phyloP scores from a whole-genome alignment of 1,139 yeast genomes.

The Candida labiduridarum region DNA sequence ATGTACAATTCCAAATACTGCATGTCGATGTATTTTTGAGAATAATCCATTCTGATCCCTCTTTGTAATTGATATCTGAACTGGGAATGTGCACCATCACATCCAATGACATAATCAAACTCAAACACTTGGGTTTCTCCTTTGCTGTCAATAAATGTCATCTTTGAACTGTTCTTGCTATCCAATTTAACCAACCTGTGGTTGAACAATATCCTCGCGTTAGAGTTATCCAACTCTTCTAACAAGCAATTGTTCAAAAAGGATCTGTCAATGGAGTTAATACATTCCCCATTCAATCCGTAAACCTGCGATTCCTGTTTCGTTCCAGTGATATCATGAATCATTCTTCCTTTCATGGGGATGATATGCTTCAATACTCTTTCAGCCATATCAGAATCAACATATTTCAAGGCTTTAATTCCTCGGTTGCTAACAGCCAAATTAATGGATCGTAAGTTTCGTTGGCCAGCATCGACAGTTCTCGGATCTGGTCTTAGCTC shows the following conservation, averaged over 20 bases:
- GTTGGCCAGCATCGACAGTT: slow-evolving; percentile 21
- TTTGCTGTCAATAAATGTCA: slow-evolving; percentile 16
- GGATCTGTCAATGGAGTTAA: slow-evolving; percentile 82
- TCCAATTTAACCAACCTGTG: slow-evolving; percentile 54
- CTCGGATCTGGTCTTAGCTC: slow-evolving; percentile 56
- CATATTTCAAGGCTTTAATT: slow-evolving; percentile 62
- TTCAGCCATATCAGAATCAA: slow-evolving; percentile 60
- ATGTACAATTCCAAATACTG: slow-evolving; percentile 80
- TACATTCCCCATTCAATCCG: slow-evolving; percentile 83
- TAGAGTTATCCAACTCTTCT: slow-evolving; percentile 55
- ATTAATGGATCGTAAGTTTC: slow-evolving; percentile 70
- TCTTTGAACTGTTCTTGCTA: slow-evolving; percentile 16
- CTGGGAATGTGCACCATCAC: slow-evolving; percentile 85
- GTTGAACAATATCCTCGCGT: slow-evolving; percentile 53
- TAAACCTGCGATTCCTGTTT: slow-evolving; percentile 68
- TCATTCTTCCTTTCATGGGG: slow-evolving; percentile 91
- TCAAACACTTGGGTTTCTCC: slow-evolving; percentile 21
- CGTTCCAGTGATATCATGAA: slow-evolving; percentile 69
- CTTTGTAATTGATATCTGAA: slow-evolving; percentile 73
- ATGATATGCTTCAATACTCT: slow-evolving; percentile 62
- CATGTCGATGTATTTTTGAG: slow-evolving; percentile 82
- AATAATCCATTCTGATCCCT: slow-evolving; percentile 64
- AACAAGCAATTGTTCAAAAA: slow-evolving; percentile 65
- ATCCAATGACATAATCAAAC: slow-evolving; percentile 71
- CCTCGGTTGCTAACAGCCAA: slow-evolving; percentile 88